Base-by-base conservation (phyloP, 192 early-diverging fungal genomes). In the Dissophora globulifera region DNA sequence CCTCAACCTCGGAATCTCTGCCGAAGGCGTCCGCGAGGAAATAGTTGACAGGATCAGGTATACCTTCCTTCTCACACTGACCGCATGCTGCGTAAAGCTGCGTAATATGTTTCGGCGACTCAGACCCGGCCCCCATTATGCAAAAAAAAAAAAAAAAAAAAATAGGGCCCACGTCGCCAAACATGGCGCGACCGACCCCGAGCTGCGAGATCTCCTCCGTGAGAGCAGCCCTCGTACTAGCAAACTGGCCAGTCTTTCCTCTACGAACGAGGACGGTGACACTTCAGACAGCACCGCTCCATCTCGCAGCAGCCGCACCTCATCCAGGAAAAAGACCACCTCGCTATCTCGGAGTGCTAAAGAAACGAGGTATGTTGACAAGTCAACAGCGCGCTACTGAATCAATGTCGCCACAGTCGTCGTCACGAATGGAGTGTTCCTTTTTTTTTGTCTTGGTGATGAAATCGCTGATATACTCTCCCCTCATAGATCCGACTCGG, bases 1-100 rank as follows among this genome's bases (percentile, higher is more conserved):
- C 12, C 27, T 7, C 1, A 58, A 38, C 8, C 13, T 75, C 8
- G 71, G 71, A 22, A 27, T 75, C 9, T 27, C 71, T 15, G 32
- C 47, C n/a, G 71, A 54, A 45, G 71, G 71, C 7, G n/a, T 43
- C 13, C 71, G 71, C 33, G 71, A 75, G 25, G 62, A 65, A 22
- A 33, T 75, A 12, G 62, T 43, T 32, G 71, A 75, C 10, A 64
- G 71, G 30, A 75, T 75, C 57, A 75, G 38, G 71, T 75, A 54
- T n/a, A 15, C 6, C 40, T 17, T 6, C 1, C 38, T 58, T 46
- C 22, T 4, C 3, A 15, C 7, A 4, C 10, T 12, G 27, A 23
- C 23, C 47, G 1, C 27, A 35, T 11, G 17, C n/a, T n/a, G n/a
- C n/a, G n/a, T n/a, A n/a, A n/a, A n/a, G n/a, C n/a, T n/a, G n/a